Conservation (phyloP, 2,329 filamentous ascomycete species). For the Aschersonia sp. region DNA sequence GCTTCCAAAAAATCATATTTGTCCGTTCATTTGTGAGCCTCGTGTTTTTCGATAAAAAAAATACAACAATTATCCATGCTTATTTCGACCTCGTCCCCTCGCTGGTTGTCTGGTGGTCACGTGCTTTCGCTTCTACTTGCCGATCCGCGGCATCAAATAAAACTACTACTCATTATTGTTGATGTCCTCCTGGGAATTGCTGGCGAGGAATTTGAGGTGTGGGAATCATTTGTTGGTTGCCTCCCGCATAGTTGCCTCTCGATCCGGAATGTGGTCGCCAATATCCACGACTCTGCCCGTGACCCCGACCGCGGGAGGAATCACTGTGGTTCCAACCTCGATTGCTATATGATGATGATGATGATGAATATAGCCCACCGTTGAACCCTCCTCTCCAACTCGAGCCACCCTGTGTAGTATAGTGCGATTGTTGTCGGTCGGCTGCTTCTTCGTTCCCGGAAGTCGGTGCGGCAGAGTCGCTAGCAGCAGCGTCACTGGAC, state of each 20-base stretch:
- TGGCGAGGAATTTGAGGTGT: background rate
- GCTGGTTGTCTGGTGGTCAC: too few species aligned
- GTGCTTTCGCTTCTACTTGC: background rate
- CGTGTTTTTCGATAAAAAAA: too few species aligned
- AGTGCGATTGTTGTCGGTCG: too few species aligned
- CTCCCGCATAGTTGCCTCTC: background rate
- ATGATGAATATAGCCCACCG: background rate
- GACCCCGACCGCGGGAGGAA: background rate
- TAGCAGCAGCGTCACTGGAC: slow-evolving; percentile 1
- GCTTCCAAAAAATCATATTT: too few species aligned
- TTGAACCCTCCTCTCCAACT: background rate
- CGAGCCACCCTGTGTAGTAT: background rate
- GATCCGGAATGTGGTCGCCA: background rate
- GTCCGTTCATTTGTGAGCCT: too few species aligned
- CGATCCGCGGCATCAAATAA: background rate
- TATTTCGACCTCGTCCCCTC: too few species aligned
- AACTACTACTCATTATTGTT: background rate
- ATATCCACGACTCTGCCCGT: background rate
- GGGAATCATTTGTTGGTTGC: background rate
- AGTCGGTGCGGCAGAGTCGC: background rate
- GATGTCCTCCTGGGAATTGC: background rate
- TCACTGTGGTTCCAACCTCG: background rate
- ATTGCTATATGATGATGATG: background rate
- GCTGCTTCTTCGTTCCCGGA: background rate
- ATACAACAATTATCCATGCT: too few species aligned